Percentiles rank a stretch among this genome's conserved stretches.
Conservation (phyloP, 345 rosid genomes). For the Erysimum cheiranthoides region DNA sequence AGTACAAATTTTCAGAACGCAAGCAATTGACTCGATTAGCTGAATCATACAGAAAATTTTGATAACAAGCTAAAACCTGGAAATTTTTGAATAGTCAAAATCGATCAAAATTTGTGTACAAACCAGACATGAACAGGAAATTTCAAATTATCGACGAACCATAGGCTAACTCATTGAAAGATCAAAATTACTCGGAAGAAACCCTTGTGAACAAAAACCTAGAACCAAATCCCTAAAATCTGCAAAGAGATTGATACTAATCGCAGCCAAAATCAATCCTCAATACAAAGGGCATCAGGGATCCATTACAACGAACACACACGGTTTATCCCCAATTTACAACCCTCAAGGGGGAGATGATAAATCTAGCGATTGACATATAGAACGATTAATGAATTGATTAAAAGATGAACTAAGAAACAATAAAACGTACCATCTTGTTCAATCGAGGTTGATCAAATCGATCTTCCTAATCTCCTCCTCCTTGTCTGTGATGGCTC, state of each 20-base stretch:
- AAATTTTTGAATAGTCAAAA: neutral
- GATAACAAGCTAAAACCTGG: conserved; percentile 24
- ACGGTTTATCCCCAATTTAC: conserved; percentile 14
- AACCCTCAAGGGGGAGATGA: neutral
- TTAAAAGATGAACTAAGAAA: neutral
- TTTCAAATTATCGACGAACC: neutral
- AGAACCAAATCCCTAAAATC: neutral
- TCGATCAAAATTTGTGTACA: neutral
- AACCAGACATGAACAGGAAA: neutral
- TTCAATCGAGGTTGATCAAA: conserved; percentile 29
- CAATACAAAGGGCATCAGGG: neutral
- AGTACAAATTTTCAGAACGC: neutral
- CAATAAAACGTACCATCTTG: conserved; percentile 39
- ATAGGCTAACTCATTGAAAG: neutral
- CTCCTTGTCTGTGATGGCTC: neutral
- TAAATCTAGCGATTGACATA: conserved; percentile 16
- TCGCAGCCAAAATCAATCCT: conserved; percentile 9
- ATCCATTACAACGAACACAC: conserved; percentile 16
- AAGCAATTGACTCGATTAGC: neutral
- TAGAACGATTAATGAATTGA: neutral
- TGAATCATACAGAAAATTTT: neutral
- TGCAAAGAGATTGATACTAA: neutral
- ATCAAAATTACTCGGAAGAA: neutral
- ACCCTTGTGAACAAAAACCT: conserved; percentile 4
- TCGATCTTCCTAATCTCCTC: conserved; percentile 13